Conservation (phyloP, 345 rosid genomes). For the Melaleuca alternifolia region DNA sequence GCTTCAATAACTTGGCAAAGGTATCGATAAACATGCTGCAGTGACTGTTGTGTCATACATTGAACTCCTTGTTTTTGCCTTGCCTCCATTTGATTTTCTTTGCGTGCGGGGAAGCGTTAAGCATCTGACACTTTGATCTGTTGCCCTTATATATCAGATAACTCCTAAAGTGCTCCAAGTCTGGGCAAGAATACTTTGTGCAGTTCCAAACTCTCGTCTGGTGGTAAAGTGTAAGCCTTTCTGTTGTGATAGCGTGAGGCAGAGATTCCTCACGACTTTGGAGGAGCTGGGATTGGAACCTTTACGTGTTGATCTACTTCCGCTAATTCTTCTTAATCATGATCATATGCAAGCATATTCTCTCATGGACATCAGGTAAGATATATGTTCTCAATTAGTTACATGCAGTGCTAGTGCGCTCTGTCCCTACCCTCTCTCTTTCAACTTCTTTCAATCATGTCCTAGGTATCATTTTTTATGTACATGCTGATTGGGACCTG, state of each 20-base stretch:
- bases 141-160: slow-evolving; percentile 36
- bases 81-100: background rate
- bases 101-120: background rate
- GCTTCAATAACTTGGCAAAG: slow-evolving; percentile 99
- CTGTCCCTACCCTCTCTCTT: background rate
- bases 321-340: slow-evolving; percentile 91
- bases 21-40: slow-evolving; percentile 21
- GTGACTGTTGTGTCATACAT: background rate
- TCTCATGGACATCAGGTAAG: slow-evolving; percentile 95
- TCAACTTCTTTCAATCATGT: background rate
- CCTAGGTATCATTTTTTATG: background rate
- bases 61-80: background rate
- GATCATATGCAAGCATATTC: slow-evolving; percentile 99
- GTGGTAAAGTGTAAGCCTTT: slow-evolving; percentile 99
- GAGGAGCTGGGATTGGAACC: slow-evolving; percentile 95
- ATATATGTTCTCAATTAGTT: background rate
- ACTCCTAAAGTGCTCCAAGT: slow-evolving; percentile 93
- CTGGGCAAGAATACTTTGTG: slow-evolving; percentile 97
- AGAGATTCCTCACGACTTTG: slow-evolving; percentile 69
- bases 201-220: slow-evolving; percentile 93
- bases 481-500: background rate
- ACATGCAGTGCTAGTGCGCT: background rate
- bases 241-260: slow-evolving; percentile 93
- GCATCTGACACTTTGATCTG: background rate
- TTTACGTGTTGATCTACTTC: slow-evolving; percentile 92